phyloP scores from a whole-genome alignment of 2,329 filamentous ascomycete species.

The Ophiocordyceps australis region DNA sequence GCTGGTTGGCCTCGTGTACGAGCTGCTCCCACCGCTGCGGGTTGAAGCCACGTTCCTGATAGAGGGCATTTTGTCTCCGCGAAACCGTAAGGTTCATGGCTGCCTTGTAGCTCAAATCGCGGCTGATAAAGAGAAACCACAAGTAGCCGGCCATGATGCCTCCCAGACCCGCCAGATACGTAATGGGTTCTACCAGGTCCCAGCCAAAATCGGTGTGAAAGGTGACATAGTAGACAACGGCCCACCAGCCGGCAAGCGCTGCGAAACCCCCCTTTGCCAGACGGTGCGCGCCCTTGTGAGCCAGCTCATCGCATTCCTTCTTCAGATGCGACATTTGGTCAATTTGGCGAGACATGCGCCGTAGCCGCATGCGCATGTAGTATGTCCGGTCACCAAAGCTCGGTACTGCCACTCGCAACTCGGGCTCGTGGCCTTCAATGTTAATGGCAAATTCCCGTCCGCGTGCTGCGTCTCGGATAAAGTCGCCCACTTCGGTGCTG shows the following conservation, averaged over 20 bases:
- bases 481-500: slow-evolving; percentile 83
- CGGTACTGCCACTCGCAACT: slow-evolving; percentile 66
- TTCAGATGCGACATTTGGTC: slow-evolving; percentile 56
- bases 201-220: slow-evolving; percentile 65
- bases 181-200: slow-evolving; percentile 83
- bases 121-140: slow-evolving; percentile 87
- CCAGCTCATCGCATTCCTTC: slow-evolving; percentile 60
- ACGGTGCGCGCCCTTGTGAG: slow-evolving; percentile 59
- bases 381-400: slow-evolving; percentile 83
- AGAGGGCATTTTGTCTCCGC: slow-evolving; percentile 57
- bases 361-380: slow-evolving; percentile 61
- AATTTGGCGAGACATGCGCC: slow-evolving; percentile 53
- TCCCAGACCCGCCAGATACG: slow-evolving; percentile 71
- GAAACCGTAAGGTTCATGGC: slow-evolving; percentile 79
- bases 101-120: slow-evolving; percentile 71
- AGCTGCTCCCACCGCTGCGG: slow-evolving; percentile 58
- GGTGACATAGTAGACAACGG: slow-evolving; percentile 54
- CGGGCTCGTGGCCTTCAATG: slow-evolving; percentile 47
- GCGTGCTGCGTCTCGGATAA: slow-evolving; percentile 75
- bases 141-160: slow-evolving; percentile 81
- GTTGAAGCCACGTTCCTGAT: slow-evolving; percentile 60
- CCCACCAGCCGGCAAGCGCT: slow-evolving; percentile 63
- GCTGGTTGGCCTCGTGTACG: slow-evolving; percentile 60
- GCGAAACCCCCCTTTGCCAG: slow-evolving; percentile 68
- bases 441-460: slow-evolving; percentile 72